Evolutionary conservation across 768 basidiomycete species (phyloP).

Genomic region (Suillus placidus): DNA sequence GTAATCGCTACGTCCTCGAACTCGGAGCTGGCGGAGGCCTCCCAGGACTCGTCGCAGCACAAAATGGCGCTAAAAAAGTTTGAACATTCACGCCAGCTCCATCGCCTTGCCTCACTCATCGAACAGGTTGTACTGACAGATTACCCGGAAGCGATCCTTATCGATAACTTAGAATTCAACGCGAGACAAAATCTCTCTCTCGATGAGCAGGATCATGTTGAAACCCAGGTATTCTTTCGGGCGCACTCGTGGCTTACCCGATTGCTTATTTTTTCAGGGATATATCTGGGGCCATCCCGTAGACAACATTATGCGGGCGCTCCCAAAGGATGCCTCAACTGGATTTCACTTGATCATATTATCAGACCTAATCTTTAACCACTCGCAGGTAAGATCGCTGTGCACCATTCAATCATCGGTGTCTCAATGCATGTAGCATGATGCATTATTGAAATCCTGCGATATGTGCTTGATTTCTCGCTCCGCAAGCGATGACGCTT

Average conservation of each 20-base stretch:
- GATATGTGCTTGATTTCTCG: constrained; percentile 42
- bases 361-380: constrained; percentile 94
- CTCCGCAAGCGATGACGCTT: constrained; percentile 22
- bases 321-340: constrained; percentile 24
- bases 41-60: constrained; percentile 75
- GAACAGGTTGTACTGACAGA: constrained; percentile 85
- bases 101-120: not conserved
- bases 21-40: constrained; percentile 93
- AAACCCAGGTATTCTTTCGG: constrained; percentile 40
- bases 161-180: constrained; percentile 78
- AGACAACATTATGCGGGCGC: constrained; percentile 29
- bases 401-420: not conserved
- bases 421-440: constrained; percentile 55
- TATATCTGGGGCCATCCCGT: constrained; percentile 81
- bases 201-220: constrained; percentile 20
- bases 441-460: constrained; percentile 77
- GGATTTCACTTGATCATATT: constrained; percentile 83
- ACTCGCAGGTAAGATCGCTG: constrained; percentile 68
- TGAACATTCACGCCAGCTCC: not conserved
- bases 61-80: constrained; percentile 72
- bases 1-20: constrained; percentile 65
- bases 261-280: constrained; percentile 46
- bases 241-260: constrained; percentile 15
- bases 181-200: constrained; percentile 55
- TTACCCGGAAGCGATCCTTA: constrained; percentile 79